A percentile compares a stretch with the other conserved stretches of the same genome.
These are phyloP conservation scores for Botrytis medusae DNA, from an alignment of 2,329 filamentous ascomycete genomes.

Conservation along the genomic window DNA sequence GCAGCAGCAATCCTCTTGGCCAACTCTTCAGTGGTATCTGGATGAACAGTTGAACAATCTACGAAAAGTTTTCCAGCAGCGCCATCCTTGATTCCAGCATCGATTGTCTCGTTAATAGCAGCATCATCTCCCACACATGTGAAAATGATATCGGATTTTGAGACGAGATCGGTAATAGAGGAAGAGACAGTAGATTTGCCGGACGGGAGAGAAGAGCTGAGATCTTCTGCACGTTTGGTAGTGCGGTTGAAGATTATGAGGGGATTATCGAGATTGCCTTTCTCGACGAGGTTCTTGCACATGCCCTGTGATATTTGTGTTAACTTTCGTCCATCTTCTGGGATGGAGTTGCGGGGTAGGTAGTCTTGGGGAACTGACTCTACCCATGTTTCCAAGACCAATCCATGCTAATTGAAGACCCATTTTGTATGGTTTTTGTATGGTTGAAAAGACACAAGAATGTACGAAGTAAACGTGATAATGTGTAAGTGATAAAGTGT, in stretches of 20 bases:
- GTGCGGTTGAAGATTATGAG: constrained; percentile 82
- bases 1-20: constrained; percentile 56
- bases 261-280: constrained; percentile 68
- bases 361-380: constrained; percentile 51
- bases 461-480: background rate
- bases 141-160: constrained; percentile 75
- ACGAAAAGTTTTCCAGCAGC: constrained; percentile 75
- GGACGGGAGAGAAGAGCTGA: constrained; percentile 58
- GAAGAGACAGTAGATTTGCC: constrained; percentile 64
- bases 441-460: background rate
- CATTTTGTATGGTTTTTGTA: constrained; percentile 44
- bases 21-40: constrained; percentile 70
- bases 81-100: constrained; percentile 54
- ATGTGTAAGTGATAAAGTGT: background rate
- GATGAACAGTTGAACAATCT: constrained; percentile 86
- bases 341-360: background rate
- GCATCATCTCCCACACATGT: constrained; percentile 77
- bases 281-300: constrained; percentile 78
- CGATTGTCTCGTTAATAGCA: constrained; percentile 64
- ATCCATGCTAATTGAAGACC: constrained; percentile 70
- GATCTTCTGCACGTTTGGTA: constrained; percentile 60
- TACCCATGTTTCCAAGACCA: constrained; percentile 85
- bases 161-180: constrained; percentile 64
- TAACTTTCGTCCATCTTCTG: constrained; percentile 10
- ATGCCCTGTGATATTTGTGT: constrained; percentile 54